A percentile compares a stretch with the other conserved stretches of the same genome.
Conservation (phyloP, 2,329 filamentous ascomycete genomes). For the Aspergillus neotritici region DNA sequence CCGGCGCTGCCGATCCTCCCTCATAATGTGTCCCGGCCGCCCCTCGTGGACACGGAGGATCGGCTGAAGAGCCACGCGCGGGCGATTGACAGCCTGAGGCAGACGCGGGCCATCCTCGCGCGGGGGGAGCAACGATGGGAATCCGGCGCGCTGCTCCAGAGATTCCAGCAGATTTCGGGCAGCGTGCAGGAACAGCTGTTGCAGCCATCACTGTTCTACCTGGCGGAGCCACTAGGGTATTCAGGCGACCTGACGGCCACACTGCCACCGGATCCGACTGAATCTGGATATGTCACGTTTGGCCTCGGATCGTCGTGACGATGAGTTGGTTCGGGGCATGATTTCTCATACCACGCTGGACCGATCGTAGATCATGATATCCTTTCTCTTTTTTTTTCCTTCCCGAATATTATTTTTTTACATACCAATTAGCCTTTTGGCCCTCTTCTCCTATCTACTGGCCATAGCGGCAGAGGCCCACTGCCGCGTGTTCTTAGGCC, state of each 20-base stretch:
- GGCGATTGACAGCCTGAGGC: slow-evolving; percentile 28
- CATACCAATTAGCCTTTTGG: too few species aligned
- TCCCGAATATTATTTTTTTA: too few species aligned
- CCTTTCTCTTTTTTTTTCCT: too few species aligned
- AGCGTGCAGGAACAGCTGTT: slow-evolving; percentile 22
- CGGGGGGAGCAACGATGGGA: slow-evolving; percentile 34
- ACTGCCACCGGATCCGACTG: slow-evolving; percentile 4
- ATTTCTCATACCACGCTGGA: too few species aligned
- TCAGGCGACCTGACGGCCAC: slow-evolving; percentile 10
- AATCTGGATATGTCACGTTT: too few species aligned
- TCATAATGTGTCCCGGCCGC: slow-evolving; percentile 28
- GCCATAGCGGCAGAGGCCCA: too few species aligned
- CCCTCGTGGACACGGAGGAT: slow-evolving; percentile 25
- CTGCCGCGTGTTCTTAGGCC: too few species aligned
- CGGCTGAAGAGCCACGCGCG: slow-evolving; percentile 31
- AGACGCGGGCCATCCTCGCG: slow-evolving; percentile 29
- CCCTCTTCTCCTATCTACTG: too few species aligned
- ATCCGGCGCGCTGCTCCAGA: slow-evolving; percentile 22
- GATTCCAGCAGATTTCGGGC: slow-evolving; percentile 29
- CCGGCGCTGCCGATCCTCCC: slow-evolving; percentile 26
- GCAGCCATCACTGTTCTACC: slow-evolving; percentile 19
- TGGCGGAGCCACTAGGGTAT: slow-evolving; percentile 11
- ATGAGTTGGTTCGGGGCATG: too few species aligned
- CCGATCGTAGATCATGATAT: too few species aligned
- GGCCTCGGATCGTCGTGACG: too few species aligned